Conservation (phyloP, 2,329 filamentous ascomycete species). For the Hawksworthiomyces lignivorus region DNA sequence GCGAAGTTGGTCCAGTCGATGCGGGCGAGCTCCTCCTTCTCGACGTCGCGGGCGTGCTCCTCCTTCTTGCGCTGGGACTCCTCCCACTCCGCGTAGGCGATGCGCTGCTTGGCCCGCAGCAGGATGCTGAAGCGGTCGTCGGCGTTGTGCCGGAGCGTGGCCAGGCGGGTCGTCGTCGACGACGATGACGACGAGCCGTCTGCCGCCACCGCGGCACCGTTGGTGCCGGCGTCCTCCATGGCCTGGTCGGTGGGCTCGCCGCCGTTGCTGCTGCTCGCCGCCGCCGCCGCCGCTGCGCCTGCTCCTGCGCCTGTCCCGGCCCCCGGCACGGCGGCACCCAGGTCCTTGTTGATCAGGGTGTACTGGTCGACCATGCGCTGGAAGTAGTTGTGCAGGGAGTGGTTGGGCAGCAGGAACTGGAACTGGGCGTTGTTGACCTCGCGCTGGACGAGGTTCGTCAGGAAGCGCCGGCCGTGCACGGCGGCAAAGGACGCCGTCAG, state of each 20-base stretch:
- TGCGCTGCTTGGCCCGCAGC: conserved; percentile 72
- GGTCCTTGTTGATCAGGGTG: conserved; percentile 54
- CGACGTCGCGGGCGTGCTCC: conserved; percentile 74
- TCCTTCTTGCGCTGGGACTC: conserved; percentile 86
- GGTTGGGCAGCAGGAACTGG: conserved; percentile 89
- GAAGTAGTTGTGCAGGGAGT: conserved; percentile 95
- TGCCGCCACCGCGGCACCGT: conserved; percentile 56
- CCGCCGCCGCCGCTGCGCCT: too few species aligned
- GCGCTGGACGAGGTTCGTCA: conserved; percentile 80
- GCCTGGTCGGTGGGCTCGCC: conserved; percentile 66
- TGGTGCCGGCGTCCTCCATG: conserved; percentile 59
- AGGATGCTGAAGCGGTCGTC: conserved; percentile 75
- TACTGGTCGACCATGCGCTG: conserved; percentile 90
- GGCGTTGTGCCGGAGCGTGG: conserved; percentile 65
- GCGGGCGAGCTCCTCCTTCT: conserved; percentile 67
- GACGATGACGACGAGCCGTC: conserved; percentile 19
- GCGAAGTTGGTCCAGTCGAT: conserved; percentile 99
- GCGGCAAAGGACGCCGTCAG: conserved; percentile 88
- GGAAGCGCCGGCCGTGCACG: conserved; percentile 84
- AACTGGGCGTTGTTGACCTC: conserved; percentile 91
- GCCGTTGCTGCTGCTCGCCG: background rate
- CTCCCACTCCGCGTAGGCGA: conserved; percentile 79
- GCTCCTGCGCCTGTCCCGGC: background rate
- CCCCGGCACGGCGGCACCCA: conserved; percentile 1
- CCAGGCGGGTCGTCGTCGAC: conserved; percentile 56